These are phyloP conservation scores for Cryptococcus sp. DNA, from an alignment of 1,284 basidiomycete genomes.

Conservation along the genomic window DNA sequence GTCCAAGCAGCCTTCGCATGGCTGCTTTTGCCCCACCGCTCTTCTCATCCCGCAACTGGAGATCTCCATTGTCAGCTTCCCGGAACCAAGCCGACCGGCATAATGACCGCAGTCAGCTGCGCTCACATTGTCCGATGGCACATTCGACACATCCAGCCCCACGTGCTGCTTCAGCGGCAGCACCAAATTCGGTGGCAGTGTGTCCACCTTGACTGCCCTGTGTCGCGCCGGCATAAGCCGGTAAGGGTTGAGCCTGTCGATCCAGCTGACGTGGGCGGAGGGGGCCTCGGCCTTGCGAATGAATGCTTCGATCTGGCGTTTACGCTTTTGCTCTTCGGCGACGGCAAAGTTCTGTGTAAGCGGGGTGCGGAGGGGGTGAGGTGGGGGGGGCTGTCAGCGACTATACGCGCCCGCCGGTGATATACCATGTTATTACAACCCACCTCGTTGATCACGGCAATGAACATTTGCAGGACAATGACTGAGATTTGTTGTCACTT, in stretches of 20 bases:
- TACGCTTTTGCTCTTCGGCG: constrained; percentile 85
- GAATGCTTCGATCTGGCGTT: constrained; percentile 67
- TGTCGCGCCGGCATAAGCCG: constrained; percentile 70
- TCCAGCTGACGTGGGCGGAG: constrained; percentile 59
- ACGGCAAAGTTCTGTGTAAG: constrained; percentile 79
- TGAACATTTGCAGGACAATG: constrained; percentile 96
- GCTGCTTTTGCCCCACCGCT: constrained; percentile 21
- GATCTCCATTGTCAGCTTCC: not conserved
- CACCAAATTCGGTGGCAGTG: constrained; percentile 66
- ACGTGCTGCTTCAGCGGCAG: constrained; percentile 71
- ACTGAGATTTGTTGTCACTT: constrained; percentile 53
- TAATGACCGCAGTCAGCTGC: too few species aligned
- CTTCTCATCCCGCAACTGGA: not conserved
- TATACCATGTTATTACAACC: constrained; percentile 2
- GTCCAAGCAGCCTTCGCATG: constrained; percentile 32
- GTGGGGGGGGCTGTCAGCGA: not conserved
- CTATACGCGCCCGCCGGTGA: too few species aligned
- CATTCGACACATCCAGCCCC: constrained; percentile 58
- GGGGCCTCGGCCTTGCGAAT: constrained; percentile 51
- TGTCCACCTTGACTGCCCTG: constrained; percentile 67
- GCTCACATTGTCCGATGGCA: constrained; percentile 11
- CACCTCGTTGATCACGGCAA: constrained; percentile 91
- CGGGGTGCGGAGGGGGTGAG: not conserved
- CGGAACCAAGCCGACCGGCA: too few species aligned
- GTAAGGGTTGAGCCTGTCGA: constrained; percentile 82